Conservation (phyloP, 352 stramenopile genomes). For the Globisporangium echinulatum region DNA sequence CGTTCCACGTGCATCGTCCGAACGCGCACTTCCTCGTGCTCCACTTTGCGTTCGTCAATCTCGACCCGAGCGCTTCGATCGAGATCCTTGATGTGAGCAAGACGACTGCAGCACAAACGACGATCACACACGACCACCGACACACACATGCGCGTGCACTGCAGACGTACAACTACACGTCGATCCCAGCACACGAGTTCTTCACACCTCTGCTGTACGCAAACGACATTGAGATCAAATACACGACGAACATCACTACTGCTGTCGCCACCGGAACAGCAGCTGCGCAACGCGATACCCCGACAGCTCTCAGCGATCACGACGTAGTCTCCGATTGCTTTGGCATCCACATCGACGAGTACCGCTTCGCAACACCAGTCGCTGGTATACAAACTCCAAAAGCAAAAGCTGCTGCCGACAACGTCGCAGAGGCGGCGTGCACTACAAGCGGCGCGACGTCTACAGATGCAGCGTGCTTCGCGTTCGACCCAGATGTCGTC, state of each 20-base stretch:
- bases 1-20: constrained; percentile 17
- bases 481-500: constrained; percentile 13
- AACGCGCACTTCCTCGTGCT: constrained; percentile 31
- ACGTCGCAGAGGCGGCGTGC: constrained; percentile 3
- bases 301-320: neutral
- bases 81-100: constrained; percentile 7
- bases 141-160: neutral
- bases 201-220: constrained; percentile 18
- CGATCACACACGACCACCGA: neutral
- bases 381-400: neutral
- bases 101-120: constrained; percentile 1
- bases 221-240: constrained; percentile 10
- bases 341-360: constrained; percentile 34
- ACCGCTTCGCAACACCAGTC: constrained; percentile 12
- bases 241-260: constrained; percentile 8
- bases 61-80: constrained; percentile 18
- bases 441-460: constrained; percentile 18
- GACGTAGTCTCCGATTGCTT: constrained; percentile 9
- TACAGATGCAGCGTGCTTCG: constrained; percentile 19
- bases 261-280: neutral
- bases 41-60: constrained; percentile 18
- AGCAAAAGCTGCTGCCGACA: neutral
- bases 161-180: constrained; percentile 1
- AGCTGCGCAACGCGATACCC: neutral
- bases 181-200: constrained; percentile 4